Percentiles rank a stretch among this genome's conserved stretches.
These are phyloP conservation scores for Excoecaria cochinchinensis DNA, from an alignment of 345 rosid genomes.

Conservation along the genomic window DNA sequence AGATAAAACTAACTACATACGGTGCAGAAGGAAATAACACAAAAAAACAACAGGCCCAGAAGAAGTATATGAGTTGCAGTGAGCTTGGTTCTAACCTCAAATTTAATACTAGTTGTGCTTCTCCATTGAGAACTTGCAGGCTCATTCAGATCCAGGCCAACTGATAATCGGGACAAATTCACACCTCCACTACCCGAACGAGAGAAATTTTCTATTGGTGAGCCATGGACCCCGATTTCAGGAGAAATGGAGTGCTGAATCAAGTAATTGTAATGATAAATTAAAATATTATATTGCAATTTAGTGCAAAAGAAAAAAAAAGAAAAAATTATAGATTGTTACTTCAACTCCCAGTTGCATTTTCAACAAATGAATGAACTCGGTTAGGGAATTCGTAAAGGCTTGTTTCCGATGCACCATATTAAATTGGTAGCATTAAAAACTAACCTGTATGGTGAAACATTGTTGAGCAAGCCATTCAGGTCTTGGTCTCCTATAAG, in stretches of 20 bases:
- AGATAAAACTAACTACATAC: neutral
- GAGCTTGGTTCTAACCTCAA: conserved; percentile 54
- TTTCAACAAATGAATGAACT: neutral
- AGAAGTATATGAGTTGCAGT: conserved; percentile 8
- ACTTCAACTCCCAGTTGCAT: neutral
- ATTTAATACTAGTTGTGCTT: conserved; percentile 79
- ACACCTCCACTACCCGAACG: conserved; percentile 87
- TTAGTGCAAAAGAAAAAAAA: neutral
- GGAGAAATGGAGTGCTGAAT: conserved; percentile 88
- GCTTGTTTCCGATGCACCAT: neutral
- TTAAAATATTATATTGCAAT: neutral
- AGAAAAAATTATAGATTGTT: conserved; percentile 4
- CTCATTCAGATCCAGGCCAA: conserved; percentile 82
- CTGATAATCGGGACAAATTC: conserved; percentile 74
- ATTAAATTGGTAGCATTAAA: neutral
- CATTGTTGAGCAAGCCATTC: conserved; percentile 91
- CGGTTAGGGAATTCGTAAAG: neutral
- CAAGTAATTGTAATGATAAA: conserved; percentile 19
- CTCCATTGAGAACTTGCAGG: conserved; percentile 85
- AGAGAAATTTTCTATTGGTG: conserved; percentile 75
- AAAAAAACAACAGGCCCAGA: conserved; percentile 7
- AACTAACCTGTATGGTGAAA: conserved; percentile 67
- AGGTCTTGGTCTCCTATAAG: conserved; percentile 89
- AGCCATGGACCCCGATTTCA: conserved; percentile 88
- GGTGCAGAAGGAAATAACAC: neutral